Evolutionary conservation across 345 rosid species (phyloP).

Genomic region (Eucalyptus guilfoylei): DNA sequence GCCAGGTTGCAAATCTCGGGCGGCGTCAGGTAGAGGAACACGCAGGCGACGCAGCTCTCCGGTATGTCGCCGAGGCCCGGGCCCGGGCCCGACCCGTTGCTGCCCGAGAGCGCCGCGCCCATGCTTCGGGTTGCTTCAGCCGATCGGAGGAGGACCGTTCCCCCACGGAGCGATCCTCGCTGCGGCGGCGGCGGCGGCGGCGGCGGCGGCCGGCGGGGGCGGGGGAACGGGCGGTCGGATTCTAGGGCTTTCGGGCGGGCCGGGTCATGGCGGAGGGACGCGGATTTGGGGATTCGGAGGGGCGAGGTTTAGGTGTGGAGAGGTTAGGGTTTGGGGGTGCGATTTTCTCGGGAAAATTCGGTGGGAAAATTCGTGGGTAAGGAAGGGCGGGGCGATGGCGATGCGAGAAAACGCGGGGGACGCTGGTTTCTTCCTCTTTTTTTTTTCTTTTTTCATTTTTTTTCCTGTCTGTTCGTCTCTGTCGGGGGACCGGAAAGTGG

Average conservation of each 20-base stretch:
- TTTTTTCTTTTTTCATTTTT: accelerated
- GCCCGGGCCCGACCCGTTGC: slow-evolving; percentile 29
- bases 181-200: too few relatives aligned
- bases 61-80: slow-evolving; percentile 90
- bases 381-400: neutral
- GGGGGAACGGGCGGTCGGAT: neutral
- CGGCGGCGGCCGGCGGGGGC: too few relatives aligned
- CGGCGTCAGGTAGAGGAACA: slow-evolving; percentile 67
- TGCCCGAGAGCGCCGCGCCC: slow-evolving; percentile 83
- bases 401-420: neutral
- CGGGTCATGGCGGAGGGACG: neutral
- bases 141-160: neutral
- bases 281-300: neutral
- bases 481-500: neutral
- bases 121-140: neutral
- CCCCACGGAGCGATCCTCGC: neutral
- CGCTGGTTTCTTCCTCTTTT: neutral
- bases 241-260: neutral
- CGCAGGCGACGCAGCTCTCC: slow-evolving; percentile 89
- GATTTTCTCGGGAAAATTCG: neutral
- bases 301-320: neutral
- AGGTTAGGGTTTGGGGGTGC: neutral
- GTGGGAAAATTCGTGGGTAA: neutral
- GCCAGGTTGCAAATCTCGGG: slow-evolving; percentile 99
- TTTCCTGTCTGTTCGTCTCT: too few relatives aligned